Evolutionary conservation across 805 yeast genomes (phyloP).

Genomic region (Wickerhamomyces tratensis): DNA sequence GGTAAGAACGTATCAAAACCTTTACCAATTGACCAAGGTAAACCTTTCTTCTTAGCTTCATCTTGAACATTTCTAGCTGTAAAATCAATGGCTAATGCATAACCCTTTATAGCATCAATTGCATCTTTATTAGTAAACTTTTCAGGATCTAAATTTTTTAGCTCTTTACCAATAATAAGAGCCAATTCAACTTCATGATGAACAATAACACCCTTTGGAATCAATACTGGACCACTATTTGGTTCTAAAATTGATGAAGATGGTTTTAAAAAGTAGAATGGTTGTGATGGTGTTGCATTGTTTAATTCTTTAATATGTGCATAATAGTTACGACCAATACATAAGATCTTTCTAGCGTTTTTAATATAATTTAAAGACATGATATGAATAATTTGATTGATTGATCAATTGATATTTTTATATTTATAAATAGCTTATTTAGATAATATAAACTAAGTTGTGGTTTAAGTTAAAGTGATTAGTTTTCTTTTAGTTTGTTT

Average conservation of each 20-base stretch:
- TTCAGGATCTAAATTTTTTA: slow-evolving; percentile 50
- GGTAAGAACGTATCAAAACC: slow-evolving; percentile 97
- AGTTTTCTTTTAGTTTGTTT: too few species aligned
- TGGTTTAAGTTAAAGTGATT: too few species aligned
- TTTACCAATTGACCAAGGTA: slow-evolving; percentile 95
- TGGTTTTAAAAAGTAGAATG: slow-evolving; percentile 92
- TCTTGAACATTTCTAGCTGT: slow-evolving; percentile 96
- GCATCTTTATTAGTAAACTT: slow-evolving; percentile 59
- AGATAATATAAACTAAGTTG: too few species aligned
- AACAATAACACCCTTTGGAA: slow-evolving; percentile 71
- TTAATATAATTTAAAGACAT: slow-evolving; percentile 48
- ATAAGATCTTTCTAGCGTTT: slow-evolving; percentile 68
- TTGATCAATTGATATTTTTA: too few species aligned
- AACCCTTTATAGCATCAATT: slow-evolving; percentile 71
- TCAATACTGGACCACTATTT: slow-evolving; percentile 62
- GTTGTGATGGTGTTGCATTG: slow-evolving; percentile 73
- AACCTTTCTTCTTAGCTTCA: slow-evolving; percentile 85
- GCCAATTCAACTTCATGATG: slow-evolving; percentile 96
- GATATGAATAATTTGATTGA: too few species aligned
- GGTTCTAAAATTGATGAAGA: slow-evolving; percentile 64
- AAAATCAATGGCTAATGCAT: slow-evolving; percentile 84
- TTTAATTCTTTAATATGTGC: slow-evolving; percentile 89
- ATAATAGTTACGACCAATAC: slow-evolving; percentile 96
- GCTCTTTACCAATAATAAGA: slow-evolving; percentile 51
- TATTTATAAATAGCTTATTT: too few species aligned